A percentile compares a stretch with the other conserved stretches of the same genome.
These are phyloP conservation scores for Escovopsis weberi DNA, from an alignment of 2,329 filamentous ascomycete species.

Conservation along the genomic window DNA sequence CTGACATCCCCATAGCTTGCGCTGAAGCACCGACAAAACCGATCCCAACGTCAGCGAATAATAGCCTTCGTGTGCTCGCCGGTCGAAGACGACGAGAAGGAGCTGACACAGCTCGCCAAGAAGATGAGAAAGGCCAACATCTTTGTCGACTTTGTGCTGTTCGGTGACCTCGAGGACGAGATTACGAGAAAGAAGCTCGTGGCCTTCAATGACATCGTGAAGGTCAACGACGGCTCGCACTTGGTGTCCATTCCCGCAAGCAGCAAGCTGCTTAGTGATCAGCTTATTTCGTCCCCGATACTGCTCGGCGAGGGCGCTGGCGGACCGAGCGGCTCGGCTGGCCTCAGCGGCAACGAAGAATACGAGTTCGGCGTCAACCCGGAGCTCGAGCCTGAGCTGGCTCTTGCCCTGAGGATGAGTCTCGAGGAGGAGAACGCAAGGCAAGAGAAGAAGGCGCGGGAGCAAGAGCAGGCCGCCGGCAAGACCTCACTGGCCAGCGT, in stretches of 20 bases:
- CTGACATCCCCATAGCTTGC: slow-evolving; percentile 50
- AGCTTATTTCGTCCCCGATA: slow-evolving; percentile 79
- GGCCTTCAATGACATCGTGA: slow-evolving; percentile 86
- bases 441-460: slow-evolving; percentile 70
- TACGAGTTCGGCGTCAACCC: slow-evolving; percentile 76
- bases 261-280: slow-evolving; percentile 82
- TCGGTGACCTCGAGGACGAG: slow-evolving; percentile 84
- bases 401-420: slow-evolving; percentile 88
- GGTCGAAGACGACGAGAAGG: slow-evolving; percentile 78
- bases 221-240: slow-evolving; percentile 80
- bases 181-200: slow-evolving; percentile 82
- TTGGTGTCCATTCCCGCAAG: slow-evolving; percentile 83
- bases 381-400: slow-evolving; percentile 81
- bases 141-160: slow-evolving; percentile 85
- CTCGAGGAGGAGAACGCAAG: slow-evolving; percentile 96
- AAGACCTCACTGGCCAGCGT: slow-evolving; percentile 71
- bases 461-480: slow-evolving; percentile 56
- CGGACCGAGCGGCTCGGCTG: slow-evolving; percentile 39
- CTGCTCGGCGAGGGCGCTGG: slow-evolving; percentile 64
- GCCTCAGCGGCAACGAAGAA: slow-evolving; percentile 47
- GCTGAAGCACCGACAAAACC: slow-evolving; percentile 95
- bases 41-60: slow-evolving; percentile 90
- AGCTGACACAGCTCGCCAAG: slow-evolving; percentile 77
- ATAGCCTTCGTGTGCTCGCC: slow-evolving; percentile 94
- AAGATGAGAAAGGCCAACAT: slow-evolving; percentile 99